phyloP scores from a whole-genome alignment of 2,329 filamentous ascomycete species.

The Elsinoe necatrix region DNA sequence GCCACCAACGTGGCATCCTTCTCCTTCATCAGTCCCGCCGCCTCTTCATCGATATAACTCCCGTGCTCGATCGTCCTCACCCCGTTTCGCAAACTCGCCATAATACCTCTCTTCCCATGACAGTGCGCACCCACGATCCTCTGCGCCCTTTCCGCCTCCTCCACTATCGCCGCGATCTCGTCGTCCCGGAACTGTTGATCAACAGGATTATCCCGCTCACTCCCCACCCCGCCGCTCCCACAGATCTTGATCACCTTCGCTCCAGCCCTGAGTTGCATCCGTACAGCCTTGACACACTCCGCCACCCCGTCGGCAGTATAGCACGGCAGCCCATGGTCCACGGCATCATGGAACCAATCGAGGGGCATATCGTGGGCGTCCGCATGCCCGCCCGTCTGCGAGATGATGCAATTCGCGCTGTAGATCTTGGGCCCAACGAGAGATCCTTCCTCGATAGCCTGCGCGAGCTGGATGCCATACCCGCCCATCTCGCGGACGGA shows the following conservation, averaged over 20 bases:
- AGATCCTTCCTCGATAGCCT: constrained; percentile 37
- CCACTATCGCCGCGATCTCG: constrained; percentile 23
- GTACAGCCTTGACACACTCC: constrained; percentile 38
- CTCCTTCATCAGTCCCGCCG: constrained; percentile 37
- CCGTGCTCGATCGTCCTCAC: constrained; percentile 43
- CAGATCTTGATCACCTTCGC: constrained; percentile 41
- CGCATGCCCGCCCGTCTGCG: constrained; percentile 44
- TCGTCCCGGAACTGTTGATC: constrained; percentile 22
- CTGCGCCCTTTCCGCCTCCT: constrained; percentile 21
- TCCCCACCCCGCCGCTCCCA: constrained; percentile 28
- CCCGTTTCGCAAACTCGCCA: constrained; percentile 38
- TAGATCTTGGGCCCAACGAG: constrained; percentile 45
- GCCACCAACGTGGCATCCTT: constrained; percentile 39
- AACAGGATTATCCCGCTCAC: constrained; percentile 22
- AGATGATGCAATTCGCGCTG: constrained; percentile 37
- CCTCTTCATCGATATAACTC: constrained; percentile 41
- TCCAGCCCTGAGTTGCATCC: constrained; percentile 38
- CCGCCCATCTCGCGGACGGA: constrained; percentile 44
- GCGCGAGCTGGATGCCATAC: constrained; percentile 38
- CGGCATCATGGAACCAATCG: constrained; percentile 28
- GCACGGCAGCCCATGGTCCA: constrained; percentile 27
- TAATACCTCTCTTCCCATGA: constrained; percentile 31
- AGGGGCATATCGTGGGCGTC: constrained; percentile 37
- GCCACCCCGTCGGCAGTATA: constrained; percentile 37
- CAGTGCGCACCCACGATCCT: constrained; percentile 30